Evolutionary conservation across 345 rosid species (phyloP).

Genomic region (Gossypium mustelinum): DNA sequence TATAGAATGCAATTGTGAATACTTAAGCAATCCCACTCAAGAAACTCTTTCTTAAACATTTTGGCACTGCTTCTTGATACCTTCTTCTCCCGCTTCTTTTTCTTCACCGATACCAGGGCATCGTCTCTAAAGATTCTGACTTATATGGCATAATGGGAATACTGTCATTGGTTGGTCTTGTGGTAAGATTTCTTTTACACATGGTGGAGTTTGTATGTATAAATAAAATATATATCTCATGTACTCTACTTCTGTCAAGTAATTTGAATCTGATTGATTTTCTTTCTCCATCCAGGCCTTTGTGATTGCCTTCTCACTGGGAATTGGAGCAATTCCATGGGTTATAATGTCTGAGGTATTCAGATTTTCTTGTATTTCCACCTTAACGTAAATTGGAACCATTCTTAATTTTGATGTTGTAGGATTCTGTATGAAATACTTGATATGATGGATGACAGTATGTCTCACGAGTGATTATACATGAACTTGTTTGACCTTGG

Average conservation of each 20-base stretch:
- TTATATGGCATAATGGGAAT: conserved; percentile 59
- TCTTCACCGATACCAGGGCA: conserved; percentile 39
- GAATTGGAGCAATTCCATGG: conserved; percentile 97
- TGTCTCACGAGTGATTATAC: not conserved
- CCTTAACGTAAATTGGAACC: not conserved
- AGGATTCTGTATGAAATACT: not conserved
- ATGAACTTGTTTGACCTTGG: not conserved
- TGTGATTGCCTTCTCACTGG: conserved; percentile 78
- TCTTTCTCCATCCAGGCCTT: conserved; percentile 41
- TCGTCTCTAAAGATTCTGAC: conserved; percentile 46
- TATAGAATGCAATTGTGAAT: not conserved
- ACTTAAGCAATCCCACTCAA: not conserved
- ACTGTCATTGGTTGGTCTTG: conserved; percentile 79
- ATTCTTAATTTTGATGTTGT: not conserved
- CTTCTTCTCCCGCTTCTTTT: conserved; percentile 17
- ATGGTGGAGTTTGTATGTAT: not conserved
- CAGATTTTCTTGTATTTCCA: not conserved
- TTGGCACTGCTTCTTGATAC: conserved; percentile 10
- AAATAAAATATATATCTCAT: not conserved
- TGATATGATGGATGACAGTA: not conserved
- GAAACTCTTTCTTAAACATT: conserved; percentile 6
- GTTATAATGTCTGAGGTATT: conserved; percentile 97
- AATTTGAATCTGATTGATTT: not conserved
- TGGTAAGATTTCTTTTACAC: conserved; percentile 43
- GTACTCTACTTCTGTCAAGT: not conserved